phyloP scores from a whole-genome alignment of 495 filamentous ascomycete species.

The Tuber borchii region DNA sequence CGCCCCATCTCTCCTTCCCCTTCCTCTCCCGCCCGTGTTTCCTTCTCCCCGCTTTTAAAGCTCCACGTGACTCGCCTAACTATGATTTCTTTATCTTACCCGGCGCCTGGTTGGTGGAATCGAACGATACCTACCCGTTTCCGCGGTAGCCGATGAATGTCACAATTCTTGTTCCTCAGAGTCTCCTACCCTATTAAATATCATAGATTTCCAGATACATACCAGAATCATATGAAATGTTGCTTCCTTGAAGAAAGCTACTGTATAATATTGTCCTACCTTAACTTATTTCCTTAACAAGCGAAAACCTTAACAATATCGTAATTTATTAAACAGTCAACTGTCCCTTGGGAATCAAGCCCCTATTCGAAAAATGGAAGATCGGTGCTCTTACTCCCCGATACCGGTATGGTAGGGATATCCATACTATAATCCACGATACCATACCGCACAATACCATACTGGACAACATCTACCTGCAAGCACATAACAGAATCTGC shows the following conservation, averaged over 20 bases:
- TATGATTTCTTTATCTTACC: background rate
- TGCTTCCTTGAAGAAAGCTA: background rate
- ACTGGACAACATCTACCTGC: background rate
- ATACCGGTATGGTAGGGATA: background rate
- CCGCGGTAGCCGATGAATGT: background rate
- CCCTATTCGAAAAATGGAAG: background rate
- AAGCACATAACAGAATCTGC: background rate
- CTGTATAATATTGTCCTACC: background rate
- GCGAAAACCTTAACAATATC: background rate
- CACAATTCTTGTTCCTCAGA: background rate
- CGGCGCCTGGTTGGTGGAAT: background rate
- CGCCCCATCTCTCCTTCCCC: background rate
- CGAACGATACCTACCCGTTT: background rate
- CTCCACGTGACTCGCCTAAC: background rate
- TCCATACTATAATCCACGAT: background rate
- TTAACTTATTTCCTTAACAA: background rate
- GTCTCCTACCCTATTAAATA: background rate
- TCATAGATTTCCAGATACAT: background rate
- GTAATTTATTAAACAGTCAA: background rate
- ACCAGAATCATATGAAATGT: background rate
- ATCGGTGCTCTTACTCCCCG: no score
- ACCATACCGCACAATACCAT: background rate
- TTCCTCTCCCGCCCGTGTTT: background rate
- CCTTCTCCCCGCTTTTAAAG: background rate
- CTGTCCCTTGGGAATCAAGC: background rate